phyloP scores from a whole-genome alignment of 768 basidiomycete genomes.

The Boletus sensibilis region DNA sequence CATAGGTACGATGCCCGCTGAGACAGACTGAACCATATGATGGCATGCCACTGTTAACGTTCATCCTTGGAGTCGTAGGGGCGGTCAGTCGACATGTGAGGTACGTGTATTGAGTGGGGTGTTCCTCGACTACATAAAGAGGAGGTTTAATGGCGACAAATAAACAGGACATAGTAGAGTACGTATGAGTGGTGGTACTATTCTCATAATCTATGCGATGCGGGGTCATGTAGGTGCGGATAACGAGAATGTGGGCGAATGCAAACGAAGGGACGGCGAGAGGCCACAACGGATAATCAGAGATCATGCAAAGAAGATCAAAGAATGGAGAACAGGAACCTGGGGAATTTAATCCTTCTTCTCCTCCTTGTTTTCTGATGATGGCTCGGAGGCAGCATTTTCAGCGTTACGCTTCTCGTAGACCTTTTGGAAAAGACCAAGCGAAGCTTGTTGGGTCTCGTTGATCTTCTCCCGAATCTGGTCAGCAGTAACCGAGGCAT shows the following conservation, averaged over 20 bases:
- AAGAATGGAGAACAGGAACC: neutral
- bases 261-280: conserved; percentile 30
- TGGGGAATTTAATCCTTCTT: conserved; percentile 72
- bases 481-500: conserved; percentile 78
- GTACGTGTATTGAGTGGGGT: conserved; percentile 26
- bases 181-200: conserved; percentile 28
- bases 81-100: neutral
- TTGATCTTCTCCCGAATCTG: conserved; percentile 88
- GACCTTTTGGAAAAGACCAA: conserved; percentile 97
- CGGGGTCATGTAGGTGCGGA: conserved; percentile 5
- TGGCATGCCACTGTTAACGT: too few species aligned
- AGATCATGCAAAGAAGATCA: conserved; percentile 10
- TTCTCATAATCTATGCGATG: conserved; percentile 33
- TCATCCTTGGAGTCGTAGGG: neutral
- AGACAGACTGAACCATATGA: too few species aligned
- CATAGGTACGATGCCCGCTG: too few species aligned
- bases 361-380: conserved; percentile 54
- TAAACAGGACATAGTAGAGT: conserved; percentile 22
- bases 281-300: conserved; percentile 8
- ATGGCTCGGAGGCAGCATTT: conserved; percentile 47
- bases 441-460: conserved; percentile 92
- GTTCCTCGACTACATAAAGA: conserved; percentile 17
- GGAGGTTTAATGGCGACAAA: conserved; percentile 11
- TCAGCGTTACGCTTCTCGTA: conserved; percentile 91
- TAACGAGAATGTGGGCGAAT: conserved; percentile 1